Base-by-base conservation (phyloP, 2,329 filamentous ascomycete genomes). In the Trichoderma harzianum region DNA sequence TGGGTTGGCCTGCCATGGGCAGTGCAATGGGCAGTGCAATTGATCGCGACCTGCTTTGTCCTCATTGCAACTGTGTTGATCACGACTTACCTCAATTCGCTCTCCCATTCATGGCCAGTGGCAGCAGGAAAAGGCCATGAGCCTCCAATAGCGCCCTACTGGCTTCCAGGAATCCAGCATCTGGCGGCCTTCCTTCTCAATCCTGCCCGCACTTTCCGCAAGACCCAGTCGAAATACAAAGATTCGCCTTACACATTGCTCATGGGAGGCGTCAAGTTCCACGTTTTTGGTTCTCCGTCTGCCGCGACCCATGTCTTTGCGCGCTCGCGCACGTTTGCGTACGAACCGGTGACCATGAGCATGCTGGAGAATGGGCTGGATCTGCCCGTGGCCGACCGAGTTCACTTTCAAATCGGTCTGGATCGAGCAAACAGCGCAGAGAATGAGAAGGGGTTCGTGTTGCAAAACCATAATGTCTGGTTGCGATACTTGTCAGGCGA, bases 161-260 rank as follows among this genome's bases (percentile, higher is more conserved):
- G 30, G 39, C 43, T 68, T 30, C 65, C 65, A 24, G 53, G 55
- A 16, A 57, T 68, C 51, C 65, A 68, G 65, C 65, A 68, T 68
- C 53, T 68, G 53, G 55, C 55, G 39, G 51, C 32, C 18, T 68
- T 68, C 24, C 53, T 57, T 57, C 53, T 18, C 53, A 24, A 57
- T 11, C 53, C 53, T 57, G 53, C 53, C 53, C 53, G 24, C 53
- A 57, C 3, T 47, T 47, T 47, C 39, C 39, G 18, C 18, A 47
- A 18, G 39, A 47, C 39, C 18, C 39, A 47, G 4, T 3, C 18
- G 39, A 47, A 47, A 47, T 47, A 47, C 39, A 47, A 47, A 47
- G 39, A 47, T 47, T 47, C 39, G 39, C 39, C 39, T 47, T 47
- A 5, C 39, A 47, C 39, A n/a, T 47, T 47, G 39, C 39, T 47